Percentiles rank a stretch among this genome's conserved stretches.
phyloP scores from a whole-genome alignment of 805 yeast species.

The Lipomyces oligophaga region DNA sequence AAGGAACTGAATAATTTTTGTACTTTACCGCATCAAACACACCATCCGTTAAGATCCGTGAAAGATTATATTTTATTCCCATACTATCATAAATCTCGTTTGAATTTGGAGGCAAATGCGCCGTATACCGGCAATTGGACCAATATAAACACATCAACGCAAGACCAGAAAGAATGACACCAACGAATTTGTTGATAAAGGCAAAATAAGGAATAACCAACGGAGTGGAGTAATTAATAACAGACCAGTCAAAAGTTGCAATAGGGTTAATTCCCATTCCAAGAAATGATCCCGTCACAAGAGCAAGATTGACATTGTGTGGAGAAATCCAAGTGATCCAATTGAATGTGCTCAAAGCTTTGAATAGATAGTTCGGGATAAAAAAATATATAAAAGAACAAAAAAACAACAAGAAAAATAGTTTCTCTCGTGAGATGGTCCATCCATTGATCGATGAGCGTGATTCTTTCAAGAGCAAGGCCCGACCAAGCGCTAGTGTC shows the following conservation, averaged over 20 bases:
- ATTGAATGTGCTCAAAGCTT: conserved; percentile 53
- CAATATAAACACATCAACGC: conserved; percentile 42
- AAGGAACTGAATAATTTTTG: conserved; percentile 60
- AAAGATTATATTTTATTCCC: conserved; percentile 49
- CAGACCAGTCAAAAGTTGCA: conserved; percentile 61
- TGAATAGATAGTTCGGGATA: conserved; percentile 58
- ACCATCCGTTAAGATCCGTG: conserved; percentile 45
- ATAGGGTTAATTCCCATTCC: conserved; percentile 66
- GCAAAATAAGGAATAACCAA: conserved; percentile 57
- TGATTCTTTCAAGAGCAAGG: conserved; percentile 19
- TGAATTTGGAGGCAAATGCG: conserved; percentile 44
- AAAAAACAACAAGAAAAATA: conserved; percentile 44
- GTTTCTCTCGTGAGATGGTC: conserved; percentile 51
- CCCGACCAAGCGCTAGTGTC: conserved; percentile 49
- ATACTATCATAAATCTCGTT: conserved; percentile 50
- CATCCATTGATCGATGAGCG: conserved; percentile 51
- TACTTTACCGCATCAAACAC: conserved; percentile 50
- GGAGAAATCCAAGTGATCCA: conserved; percentile 64
- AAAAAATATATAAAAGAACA: conserved; percentile 50
- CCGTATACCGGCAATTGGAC: conserved; percentile 38
- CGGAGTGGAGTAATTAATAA: conserved; percentile 49
- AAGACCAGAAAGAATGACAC: conserved; percentile 34
- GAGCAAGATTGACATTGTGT: conserved; percentile 54
- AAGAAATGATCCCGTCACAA: conserved; percentile 56
- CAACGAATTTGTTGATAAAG: conserved; percentile 39